These are phyloP conservation scores for Candida nitratophila DNA, from an alignment of 805 yeast genomes.

Conservation along the genomic window DNA sequence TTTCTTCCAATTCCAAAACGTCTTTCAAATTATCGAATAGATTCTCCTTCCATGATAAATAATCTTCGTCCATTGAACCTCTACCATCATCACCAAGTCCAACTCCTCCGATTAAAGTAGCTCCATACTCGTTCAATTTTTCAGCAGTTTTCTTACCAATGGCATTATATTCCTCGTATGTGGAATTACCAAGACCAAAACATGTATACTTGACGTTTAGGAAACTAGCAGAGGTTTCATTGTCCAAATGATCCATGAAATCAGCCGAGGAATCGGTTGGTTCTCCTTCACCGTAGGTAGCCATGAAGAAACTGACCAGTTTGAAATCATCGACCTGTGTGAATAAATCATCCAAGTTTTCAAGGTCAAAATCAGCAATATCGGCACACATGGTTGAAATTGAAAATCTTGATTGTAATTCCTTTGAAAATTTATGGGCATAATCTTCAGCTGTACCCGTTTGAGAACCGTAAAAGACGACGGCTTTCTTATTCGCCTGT, in stretches of 20 bases:
- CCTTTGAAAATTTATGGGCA: constrained; percentile 85
- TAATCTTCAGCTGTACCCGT: constrained; percentile 99
- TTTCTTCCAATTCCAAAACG: constrained; percentile 65
- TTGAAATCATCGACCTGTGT: constrained; percentile 49
- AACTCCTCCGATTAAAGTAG: constrained; percentile 60
- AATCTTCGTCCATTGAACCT: constrained; percentile 94
- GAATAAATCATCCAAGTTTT: constrained; percentile 60
- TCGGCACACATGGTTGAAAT: constrained; percentile 81
- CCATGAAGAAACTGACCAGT: constrained; percentile 42
- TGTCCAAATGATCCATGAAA: constrained; percentile 64
- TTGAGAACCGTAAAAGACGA: constrained; percentile 89
- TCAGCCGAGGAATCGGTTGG: constrained; percentile 92
- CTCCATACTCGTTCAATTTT: constrained; percentile 57
- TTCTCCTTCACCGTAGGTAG: constrained; percentile 98
- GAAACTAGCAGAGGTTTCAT: constrained; percentile 45
- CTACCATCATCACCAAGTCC: constrained; percentile 96
- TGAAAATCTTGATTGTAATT: constrained; percentile 74
- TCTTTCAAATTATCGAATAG: constrained; percentile 60
- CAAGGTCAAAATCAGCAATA: constrained; percentile 82
- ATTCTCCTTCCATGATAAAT: constrained; percentile 83
- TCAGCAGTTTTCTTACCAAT: constrained; percentile 60
- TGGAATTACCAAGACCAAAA: constrained; percentile 92
- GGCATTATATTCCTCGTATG: constrained; percentile 87
- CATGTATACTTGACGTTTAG: constrained; percentile 58
- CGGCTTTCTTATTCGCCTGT: constrained; percentile 61